These are phyloP conservation scores for Stereum hirsutum DNA, from an alignment of 1,284 basidiomycete genomes.

Conservation along the genomic window DNA sequence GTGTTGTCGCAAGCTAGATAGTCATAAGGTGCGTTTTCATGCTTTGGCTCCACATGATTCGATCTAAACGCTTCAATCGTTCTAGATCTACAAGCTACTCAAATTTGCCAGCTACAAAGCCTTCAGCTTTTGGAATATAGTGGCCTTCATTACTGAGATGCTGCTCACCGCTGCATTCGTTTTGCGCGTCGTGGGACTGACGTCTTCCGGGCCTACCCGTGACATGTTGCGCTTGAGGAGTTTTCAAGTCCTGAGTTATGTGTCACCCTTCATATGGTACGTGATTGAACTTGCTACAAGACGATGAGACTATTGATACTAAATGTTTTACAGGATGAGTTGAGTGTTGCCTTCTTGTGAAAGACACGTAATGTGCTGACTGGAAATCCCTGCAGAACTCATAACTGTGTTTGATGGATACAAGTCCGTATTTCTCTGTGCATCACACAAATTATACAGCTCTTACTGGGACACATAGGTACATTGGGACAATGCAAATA, in stretches of 20 bases:
- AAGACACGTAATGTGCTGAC: constrained; percentile 9
- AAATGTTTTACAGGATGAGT: constrained; percentile 65
- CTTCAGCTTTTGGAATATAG: constrained; percentile 76
- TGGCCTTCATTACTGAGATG: constrained; percentile 64
- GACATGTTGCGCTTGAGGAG: constrained; percentile 50
- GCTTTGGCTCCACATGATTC: background rate
- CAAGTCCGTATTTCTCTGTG: constrained; percentile 40
- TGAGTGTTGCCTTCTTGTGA: constrained; percentile 20
- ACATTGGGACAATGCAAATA: constrained; percentile 81
- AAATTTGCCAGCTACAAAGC: constrained; percentile 61
- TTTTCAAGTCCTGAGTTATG: constrained; percentile 84
- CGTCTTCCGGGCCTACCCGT: constrained; percentile 28
- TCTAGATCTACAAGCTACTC: constrained; percentile 56
- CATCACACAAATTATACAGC: constrained; percentile 3
- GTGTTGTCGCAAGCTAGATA: constrained; percentile 30
- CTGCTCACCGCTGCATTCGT: constrained; percentile 68
- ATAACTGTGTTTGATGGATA: constrained; percentile 76
- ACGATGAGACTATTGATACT: background rate
- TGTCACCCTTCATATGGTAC: constrained; percentile 80
- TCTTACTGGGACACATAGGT: constrained; percentile 29
- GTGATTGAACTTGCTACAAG: constrained; percentile 14
- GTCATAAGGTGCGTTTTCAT: constrained; percentile 44
- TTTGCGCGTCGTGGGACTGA: constrained; percentile 62
- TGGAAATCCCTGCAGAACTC: constrained; percentile 47
- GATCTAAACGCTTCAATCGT: background rate